Conservation (phyloP, 495 filamentous ascomycete species). For the Hypoxylon fragiforme region DNA sequence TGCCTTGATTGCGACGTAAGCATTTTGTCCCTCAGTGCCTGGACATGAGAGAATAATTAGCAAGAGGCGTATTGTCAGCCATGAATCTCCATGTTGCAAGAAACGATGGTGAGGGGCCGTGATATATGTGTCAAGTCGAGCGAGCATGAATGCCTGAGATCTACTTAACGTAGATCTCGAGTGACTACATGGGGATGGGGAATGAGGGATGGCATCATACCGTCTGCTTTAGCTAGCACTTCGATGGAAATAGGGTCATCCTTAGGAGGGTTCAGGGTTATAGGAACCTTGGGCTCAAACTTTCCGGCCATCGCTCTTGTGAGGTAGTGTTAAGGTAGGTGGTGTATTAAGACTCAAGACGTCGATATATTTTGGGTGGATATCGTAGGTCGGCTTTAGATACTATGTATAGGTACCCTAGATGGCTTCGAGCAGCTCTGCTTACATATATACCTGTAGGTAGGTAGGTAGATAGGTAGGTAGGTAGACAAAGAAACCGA, state of each 20-base stretch:
- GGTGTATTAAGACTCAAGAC: neutral
- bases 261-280: slow-evolving; percentile 83
- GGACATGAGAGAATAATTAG: slow-evolving; percentile 54
- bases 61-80: neutral
- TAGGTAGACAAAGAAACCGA: too few species aligned
- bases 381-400: too few species aligned
- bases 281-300: slow-evolving; percentile 83
- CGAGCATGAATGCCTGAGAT: neutral
- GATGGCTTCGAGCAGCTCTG: too few species aligned
- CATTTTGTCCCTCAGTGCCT: slow-evolving; percentile 67
- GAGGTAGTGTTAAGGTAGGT: neutral
- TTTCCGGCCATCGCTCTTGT: slow-evolving; percentile 58
- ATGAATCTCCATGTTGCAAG: neutral
- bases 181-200: neutral
- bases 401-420: too few species aligned
- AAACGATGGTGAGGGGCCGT: neutral
- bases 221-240: slow-evolving; percentile 78
- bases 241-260: slow-evolving; percentile 78
- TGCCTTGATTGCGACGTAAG: slow-evolving; percentile 91
- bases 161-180: neutral
- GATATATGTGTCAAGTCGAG: neutral
- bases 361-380: too few species aligned
- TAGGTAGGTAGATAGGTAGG: too few species aligned
- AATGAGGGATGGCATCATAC: slow-evolving; percentile 63
- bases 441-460: too few species aligned